These are phyloP conservation scores for Jackrogersella multiformis DNA, from an alignment of 495 filamentous ascomycete species.

Conservation along the genomic window DNA sequence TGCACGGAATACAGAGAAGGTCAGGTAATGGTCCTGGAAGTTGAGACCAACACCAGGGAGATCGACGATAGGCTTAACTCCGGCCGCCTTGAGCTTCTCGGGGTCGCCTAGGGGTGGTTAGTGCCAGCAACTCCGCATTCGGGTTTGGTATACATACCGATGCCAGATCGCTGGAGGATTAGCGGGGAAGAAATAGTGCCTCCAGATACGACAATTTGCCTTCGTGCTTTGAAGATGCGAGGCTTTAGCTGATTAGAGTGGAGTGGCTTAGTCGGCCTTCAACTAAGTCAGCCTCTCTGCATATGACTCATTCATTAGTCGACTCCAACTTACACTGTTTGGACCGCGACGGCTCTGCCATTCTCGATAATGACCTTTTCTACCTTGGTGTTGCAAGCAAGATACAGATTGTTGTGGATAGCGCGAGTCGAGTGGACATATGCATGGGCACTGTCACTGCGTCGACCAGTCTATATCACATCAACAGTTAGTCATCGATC, in stretches of 20 bases:
- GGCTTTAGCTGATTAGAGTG: slow-evolving; percentile 54
- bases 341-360: slow-evolving; percentile 70
- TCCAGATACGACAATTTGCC: slow-evolving; percentile 80
- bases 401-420: slow-evolving; percentile 74
- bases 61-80: slow-evolving; percentile 76
- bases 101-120: slow-evolving; percentile 60
- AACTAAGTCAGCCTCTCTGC: slow-evolving; percentile 8
- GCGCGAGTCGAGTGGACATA: slow-evolving; percentile 76
- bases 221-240: slow-evolving; percentile 73
- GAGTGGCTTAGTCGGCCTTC: slow-evolving; percentile 55
- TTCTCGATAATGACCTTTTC: slow-evolving; percentile 82
- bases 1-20: slow-evolving; percentile 77
- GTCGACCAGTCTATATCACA: slow-evolving; percentile 64
- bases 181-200: slow-evolving; percentile 82
- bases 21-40: slow-evolving; percentile 88
- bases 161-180: slow-evolving; percentile 78
- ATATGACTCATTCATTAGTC: neutral
- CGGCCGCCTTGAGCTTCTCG: slow-evolving; percentile 74
- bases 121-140: neutral
- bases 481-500: slow-evolving; percentile 14
- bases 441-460: slow-evolving; percentile 78
- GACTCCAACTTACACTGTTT: slow-evolving; percentile 51
- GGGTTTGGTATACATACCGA: slow-evolving; percentile 50
- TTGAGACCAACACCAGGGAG: slow-evolving; percentile 85
- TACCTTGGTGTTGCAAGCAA: slow-evolving; percentile 83